Percentiles rank a stretch among this genome's conserved stretches.
These are phyloP conservation scores for Antitrichia curtipendula DNA, from an alignment of 225 moss, liverwort and hornwort genomes.

Conservation along the genomic window DNA sequence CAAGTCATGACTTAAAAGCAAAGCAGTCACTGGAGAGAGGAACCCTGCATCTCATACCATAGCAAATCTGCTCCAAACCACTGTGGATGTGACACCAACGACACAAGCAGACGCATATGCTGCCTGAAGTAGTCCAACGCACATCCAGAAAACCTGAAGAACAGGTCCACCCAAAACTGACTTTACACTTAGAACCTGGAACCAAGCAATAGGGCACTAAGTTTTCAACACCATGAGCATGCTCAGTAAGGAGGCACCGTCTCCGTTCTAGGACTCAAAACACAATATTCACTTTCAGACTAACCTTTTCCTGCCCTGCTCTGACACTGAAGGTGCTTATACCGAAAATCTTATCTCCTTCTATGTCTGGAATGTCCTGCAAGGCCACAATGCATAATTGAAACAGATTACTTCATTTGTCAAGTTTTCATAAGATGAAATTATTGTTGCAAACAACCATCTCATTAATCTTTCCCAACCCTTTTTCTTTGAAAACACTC, in stretches of 20 bases:
- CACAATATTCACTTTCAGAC: background rate
- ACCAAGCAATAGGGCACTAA: background rate
- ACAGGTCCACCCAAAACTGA: background rate
- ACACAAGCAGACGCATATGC: constrained; percentile 61
- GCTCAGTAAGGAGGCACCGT: background rate
- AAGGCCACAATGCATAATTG: background rate
- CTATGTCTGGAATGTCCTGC: constrained; percentile 94
- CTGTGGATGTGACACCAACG: constrained; percentile 54
- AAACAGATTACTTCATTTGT: background rate
- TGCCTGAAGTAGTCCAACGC: constrained; percentile 72
- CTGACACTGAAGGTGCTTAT: constrained; percentile 79
- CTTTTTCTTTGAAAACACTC: background rate
- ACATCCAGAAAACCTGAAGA: constrained; percentile 75
- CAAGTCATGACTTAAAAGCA: background rate
- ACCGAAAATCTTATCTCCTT: constrained; percentile 84
- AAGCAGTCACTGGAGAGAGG: background rate
- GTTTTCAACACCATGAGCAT: background rate
- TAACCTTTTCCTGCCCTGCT: constrained; percentile 58
- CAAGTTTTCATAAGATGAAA: background rate
- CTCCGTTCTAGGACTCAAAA: background rate
- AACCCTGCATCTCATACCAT: constrained; percentile 35
- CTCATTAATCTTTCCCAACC: background rate
- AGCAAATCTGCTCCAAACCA: constrained; percentile 47
- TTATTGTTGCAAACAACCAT: background rate
- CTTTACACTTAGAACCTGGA: background rate